A percentile compares a stretch with the other conserved stretches of the same genome.
phyloP scores from a whole-genome alignment of 306 rosid genomes.

The Quercus alba region DNA sequence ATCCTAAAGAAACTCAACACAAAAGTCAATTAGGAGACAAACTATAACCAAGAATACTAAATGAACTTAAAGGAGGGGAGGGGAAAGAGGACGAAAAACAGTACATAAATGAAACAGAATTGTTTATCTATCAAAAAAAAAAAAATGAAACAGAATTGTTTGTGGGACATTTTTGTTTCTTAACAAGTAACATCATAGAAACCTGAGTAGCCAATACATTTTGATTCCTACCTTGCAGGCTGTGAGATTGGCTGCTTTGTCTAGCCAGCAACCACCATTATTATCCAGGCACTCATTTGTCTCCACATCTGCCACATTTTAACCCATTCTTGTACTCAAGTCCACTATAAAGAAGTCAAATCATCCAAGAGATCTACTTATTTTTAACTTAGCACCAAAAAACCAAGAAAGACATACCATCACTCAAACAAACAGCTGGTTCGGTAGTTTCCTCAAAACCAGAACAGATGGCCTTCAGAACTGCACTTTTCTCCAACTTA shows the following conservation, averaged over 20 bases:
- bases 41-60: neutral
- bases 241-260: constrained; percentile 76
- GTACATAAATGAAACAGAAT: neutral
- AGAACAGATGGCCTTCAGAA: constrained; percentile 92
- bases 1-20: constrained; percentile 56
- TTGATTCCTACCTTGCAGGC: constrained; percentile 85
- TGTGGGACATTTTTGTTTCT: neutral
- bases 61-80: neutral
- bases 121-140: neutral
- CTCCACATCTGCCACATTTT: constrained; percentile 71
- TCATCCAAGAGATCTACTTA: neutral
- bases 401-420: constrained; percentile 47
- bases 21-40: constrained; percentile 2
- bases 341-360: constrained; percentile 20
- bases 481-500: constrained; percentile 92
- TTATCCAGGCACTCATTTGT: constrained; percentile 94
- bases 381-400: neutral
- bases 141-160: neutral
- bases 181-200: neutral
- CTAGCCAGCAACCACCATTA: constrained; percentile 94
- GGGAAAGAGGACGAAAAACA: neutral
- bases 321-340: constrained; percentile 4
- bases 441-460: constrained; percentile 99
- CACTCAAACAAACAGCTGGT: constrained; percentile 96
- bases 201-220: constrained; percentile 9